Evolutionary conservation across 2,329 filamentous ascomycete species (phyloP), one percentile per base, ranked within the genome.

Genomic region (Alternaria sp.): DNA sequence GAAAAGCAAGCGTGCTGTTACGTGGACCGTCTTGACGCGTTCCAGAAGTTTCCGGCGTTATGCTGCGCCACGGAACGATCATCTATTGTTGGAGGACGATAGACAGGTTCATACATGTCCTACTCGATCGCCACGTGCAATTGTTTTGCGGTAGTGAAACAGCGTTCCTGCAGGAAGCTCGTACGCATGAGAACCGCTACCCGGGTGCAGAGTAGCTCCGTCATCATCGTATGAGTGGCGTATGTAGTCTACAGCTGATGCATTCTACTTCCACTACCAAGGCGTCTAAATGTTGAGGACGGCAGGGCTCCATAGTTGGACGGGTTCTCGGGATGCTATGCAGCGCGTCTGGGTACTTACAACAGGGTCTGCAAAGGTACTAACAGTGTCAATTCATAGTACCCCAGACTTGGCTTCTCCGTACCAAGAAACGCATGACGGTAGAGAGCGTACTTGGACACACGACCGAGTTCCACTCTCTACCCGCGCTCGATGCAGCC

Each of bases 11-110:
- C 49, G 20, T 50, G 49, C 30, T 55, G 43, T 26, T 23, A 60
- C 15, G 10, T 59, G 41, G 55, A 54, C 30, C 30, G 50, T 33
- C 18, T 41, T 41, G 57, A 44, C n/a, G 28, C 21, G 56, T 61
- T 66, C 64, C 57, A 61, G 56, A 67, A 66, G 26, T 30, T 61
- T 47, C 14, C 25, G 37, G 50, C 21, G 41, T n/a, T 4, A 41
- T 30, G 41, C n/a, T 20, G 56, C 50, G 47, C 51, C 25, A 5
- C 28, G 21, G 45, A 37, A 43, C 23, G 49, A 21, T 49, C 60
- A 25, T 55, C 44, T 51, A 47, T 60, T 57, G 54, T 57, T 63
- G 60, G 50, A 30, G 49, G 41, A 41, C 41, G 30, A 14, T 55
- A 4, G 18, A 15, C 41, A 47, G 30, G 18, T 23, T 30, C 26